Conservation (phyloP, 176 grass and related monocot species). For the Rhynchospora tenuis region DNA sequence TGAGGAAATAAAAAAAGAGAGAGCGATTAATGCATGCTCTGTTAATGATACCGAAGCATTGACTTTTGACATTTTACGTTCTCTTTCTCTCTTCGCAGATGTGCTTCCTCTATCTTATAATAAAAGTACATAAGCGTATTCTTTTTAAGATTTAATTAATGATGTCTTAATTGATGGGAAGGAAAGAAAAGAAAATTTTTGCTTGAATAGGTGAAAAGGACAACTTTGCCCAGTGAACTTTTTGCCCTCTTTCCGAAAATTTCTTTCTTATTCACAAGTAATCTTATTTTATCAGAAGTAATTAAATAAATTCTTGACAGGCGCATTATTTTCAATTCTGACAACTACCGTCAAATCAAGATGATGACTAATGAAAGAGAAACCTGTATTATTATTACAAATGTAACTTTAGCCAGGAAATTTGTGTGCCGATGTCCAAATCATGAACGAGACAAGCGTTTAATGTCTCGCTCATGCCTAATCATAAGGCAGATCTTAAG, state of each 20-base stretch:
- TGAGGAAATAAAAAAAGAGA: neutral
- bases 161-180: neutral
- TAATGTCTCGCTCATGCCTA: neutral
- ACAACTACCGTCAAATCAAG: neutral
- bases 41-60: constrained; percentile 4
- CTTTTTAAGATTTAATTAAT: neutral
- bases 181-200: neutral
- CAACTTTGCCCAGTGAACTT: neutral
- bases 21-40: neutral
- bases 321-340: neutral
- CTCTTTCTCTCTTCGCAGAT: neutral
- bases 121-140: neutral
- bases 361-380: neutral
- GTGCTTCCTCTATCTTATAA: neutral
- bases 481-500: neutral
- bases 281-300: neutral
- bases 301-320: neutral
- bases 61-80: neutral
- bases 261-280: neutral
- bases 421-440: neutral
- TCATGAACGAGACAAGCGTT: neutral
- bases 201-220: neutral
- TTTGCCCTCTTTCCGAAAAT: neutral
- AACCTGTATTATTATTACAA: neutral
- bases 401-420: neutral